These are phyloP conservation scores for Trichosporon sp. DNA, from an alignment of 1,284 basidiomycete genomes.

Conservation along the genomic window DNA sequence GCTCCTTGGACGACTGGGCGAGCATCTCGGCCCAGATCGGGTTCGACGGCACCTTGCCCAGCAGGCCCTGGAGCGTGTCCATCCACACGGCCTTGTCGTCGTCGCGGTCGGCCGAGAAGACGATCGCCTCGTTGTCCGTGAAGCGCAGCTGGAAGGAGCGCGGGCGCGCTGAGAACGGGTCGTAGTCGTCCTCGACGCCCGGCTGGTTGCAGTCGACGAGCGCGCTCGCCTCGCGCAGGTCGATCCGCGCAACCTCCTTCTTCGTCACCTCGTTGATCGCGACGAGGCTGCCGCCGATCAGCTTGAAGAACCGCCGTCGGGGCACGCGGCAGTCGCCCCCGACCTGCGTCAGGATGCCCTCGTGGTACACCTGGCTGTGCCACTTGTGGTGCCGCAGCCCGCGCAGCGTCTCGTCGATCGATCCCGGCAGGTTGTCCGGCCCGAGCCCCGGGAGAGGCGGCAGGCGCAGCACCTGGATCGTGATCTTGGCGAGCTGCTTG, in stretches of 20 bases:
- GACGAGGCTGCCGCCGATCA: conserved; percentile 79
- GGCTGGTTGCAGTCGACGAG: conserved; percentile 63
- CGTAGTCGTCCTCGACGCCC: conserved; percentile 59
- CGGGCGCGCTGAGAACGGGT: conserved; percentile 56
- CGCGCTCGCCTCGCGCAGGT: conserved; percentile 73
- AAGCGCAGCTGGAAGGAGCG: conserved; percentile 84
- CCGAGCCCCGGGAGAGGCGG: conserved; percentile 80
- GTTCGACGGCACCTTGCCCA: conserved; percentile 81
- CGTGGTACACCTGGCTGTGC: conserved; percentile 86
- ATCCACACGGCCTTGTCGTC: conserved; percentile 84
- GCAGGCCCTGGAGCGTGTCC: conserved; percentile 68
- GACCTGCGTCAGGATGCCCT: conserved; percentile 87
- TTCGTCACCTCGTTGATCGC: conserved; percentile 94
- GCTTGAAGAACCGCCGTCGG: conserved; percentile 77
- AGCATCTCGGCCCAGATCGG: conserved; percentile 85
- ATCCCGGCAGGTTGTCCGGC: conserved; percentile 74
- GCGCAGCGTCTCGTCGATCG: conserved; percentile 84
- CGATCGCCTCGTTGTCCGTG: conserved; percentile 70
- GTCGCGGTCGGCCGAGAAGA: conserved; percentile 87
- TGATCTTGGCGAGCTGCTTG: conserved; percentile 65
- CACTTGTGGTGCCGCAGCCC: conserved; percentile 81
- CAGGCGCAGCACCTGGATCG: conserved; percentile 80
- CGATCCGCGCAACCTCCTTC: conserved; percentile 82
- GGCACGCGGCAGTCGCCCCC: conserved; percentile 94
- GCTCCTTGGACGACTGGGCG: conserved; percentile 23